Evolutionary conservation across 495 filamentous ascomycete species (phyloP).

Genomic region (Massariosphaeria phaeospora): DNA sequence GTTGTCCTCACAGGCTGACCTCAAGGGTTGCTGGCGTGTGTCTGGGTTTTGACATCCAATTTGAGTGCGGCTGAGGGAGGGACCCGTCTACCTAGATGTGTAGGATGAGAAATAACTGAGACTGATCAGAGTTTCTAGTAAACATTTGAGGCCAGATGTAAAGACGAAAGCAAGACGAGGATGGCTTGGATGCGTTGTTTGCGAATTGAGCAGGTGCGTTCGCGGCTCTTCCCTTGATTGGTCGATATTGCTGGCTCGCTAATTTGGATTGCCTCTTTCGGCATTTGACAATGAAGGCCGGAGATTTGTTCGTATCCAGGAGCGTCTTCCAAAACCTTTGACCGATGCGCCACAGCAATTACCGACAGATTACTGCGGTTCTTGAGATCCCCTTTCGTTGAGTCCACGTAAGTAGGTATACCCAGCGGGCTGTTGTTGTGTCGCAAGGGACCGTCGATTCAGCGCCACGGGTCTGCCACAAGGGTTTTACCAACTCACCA

Average conservation of each 20-base stretch:
- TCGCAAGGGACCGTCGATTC: conserved; percentile 4
- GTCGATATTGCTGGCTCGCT: not conserved
- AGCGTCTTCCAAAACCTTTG: not conserved
- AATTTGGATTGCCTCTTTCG: conserved; percentile 2
- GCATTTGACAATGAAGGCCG: not conserved
- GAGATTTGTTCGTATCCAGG: conserved; percentile 2
- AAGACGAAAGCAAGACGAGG: no score
- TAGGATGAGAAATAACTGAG: no score
- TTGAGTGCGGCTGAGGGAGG: no score
- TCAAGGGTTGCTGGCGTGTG: no score
- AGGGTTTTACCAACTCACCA: not conserved
- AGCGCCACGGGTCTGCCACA: conserved; percentile 14
- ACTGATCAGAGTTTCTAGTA: no score
- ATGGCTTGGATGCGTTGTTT: no score
- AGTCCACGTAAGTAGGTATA: not conserved
- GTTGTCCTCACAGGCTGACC: no score
- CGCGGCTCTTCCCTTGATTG: not conserved
- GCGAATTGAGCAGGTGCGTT: not conserved
- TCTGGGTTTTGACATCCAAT: no score
- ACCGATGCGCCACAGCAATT: conserved; percentile 7
- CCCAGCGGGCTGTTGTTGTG: not conserved
- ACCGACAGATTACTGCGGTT: conserved; percentile 18
- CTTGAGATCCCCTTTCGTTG: not conserved
- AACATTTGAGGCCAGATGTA: no score
- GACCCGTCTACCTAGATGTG: no score